Evolutionary conservation across 768 basidiomycete genomes (phyloP), one percentile per base, ranked within the genome.

Genomic region (Lepiota brunneoincarnata): DNA sequence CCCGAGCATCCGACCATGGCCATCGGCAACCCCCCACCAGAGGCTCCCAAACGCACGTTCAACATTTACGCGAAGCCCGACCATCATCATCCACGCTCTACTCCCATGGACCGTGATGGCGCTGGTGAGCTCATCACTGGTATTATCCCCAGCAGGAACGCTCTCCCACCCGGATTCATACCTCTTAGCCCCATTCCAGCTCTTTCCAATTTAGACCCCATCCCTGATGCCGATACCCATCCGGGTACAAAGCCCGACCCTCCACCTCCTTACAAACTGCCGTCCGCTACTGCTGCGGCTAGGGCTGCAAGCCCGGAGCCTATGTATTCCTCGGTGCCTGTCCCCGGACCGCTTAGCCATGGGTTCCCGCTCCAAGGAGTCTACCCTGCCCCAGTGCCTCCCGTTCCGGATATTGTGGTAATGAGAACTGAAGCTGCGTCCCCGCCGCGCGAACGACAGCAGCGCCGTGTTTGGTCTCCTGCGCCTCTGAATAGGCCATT

Each of bases 91-190:
- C 51, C 38, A n/a, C 34, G 51, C 7, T 57, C 51, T 15, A 12
- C 43, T 26, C 45, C 24, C 23, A 31, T 21, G 17, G 24, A 24
- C 21, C 24, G 18, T 48, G 39, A 14, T 21, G 49, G 9, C 18
- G 36, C 58, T 14, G 54, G 42, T 18, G 53, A 54, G 28, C 52
- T 56, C n/a, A 47, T 45, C 17, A 59, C 61, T 20, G 55, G 54
- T 4, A 58, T 65, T 49, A 62, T 67, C 24, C 59, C 70, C 12
- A 62, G 66, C 6, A 67, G 70, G 40, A 64, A 68, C 42, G 58
- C 68, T 26, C 61, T 73, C 20, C 74, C 75, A 6, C 67, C 63
- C 0, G 70, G 73, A 2, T 77, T 75, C 59, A 59, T 74, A 11
- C 73, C 72, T 6, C 63, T 73, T 23, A 72, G 70, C 54, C 71